phyloP scores from a whole-genome alignment of 192 early-diverging fungal species.

The Podila clonocystis region DNA sequence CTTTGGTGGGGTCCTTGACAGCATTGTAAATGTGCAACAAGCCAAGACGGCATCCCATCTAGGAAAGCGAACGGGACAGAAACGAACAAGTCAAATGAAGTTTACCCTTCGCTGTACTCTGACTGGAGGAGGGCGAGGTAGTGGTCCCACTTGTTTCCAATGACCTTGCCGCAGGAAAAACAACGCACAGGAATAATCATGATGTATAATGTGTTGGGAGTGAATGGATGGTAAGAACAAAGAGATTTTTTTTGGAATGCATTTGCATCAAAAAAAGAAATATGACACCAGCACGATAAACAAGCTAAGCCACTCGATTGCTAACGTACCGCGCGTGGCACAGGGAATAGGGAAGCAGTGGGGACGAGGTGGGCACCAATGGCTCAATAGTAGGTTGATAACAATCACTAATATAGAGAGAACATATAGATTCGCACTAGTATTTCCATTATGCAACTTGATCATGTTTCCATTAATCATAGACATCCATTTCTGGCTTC shows the following conservation, averaged over 20 bases:
- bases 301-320: too few species aligned
- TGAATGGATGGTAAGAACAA: not conserved
- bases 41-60: conserved; percentile 7
- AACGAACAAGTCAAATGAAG: not conserved
- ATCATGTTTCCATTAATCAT: too few species aligned
- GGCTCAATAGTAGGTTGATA: too few species aligned
- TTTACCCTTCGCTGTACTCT: conserved; percentile 84
- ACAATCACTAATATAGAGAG: too few species aligned
- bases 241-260: not conserved
- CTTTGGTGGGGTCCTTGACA: not conserved
- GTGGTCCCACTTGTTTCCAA: conserved; percentile 97
- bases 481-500: too few species aligned
- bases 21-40: conserved; percentile 4
- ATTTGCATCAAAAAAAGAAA: not conserved
- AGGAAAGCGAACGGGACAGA: not conserved
- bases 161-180: conserved; percentile 98
- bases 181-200: conserved; percentile 99
- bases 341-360: too few species aligned
- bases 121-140: conserved; percentile 84
- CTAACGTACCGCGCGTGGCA: too few species aligned
- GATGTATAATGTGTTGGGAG: conserved; percentile 24
- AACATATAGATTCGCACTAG: too few species aligned
- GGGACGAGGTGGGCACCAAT: too few species aligned
- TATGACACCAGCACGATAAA: not conserved
- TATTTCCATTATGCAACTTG: too few species aligned